Percentiles rank a stretch among this genome's conserved stretches.
Evolutionary conservation across 306 rosid species (phyloP).

Genomic region (Arachis stenosperma): DNA sequence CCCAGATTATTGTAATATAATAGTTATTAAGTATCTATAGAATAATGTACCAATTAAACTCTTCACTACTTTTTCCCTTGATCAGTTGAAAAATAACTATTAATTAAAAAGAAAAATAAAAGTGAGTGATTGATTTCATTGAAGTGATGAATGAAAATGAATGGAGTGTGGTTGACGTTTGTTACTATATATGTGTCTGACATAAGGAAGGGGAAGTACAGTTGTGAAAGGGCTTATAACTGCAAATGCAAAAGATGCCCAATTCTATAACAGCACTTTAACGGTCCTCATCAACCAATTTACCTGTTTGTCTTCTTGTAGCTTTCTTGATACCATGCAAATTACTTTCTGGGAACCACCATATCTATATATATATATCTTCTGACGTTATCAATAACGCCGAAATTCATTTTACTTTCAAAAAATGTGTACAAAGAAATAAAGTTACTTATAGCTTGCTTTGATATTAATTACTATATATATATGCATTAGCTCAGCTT

Average conservation of each 20-base stretch:
- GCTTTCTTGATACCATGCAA: slow-evolving; percentile 41
- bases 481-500: no score
- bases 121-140: slow-evolving; percentile 7
- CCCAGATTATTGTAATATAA: slow-evolving; percentile 8
- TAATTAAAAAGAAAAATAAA: no score
- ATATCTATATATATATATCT: slow-evolving; percentile 39
- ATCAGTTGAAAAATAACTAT: no score
- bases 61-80: no score
- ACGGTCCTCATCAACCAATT: slow-evolving; percentile 54
- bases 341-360: slow-evolving; percentile 57
- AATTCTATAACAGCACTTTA: slow-evolving; percentile 47
- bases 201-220: slow-evolving; percentile 52
- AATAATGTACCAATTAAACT: no score
- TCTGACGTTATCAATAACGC: slow-evolving; percentile 12
- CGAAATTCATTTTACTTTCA: no score
- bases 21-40: no score
- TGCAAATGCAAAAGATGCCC: slow-evolving; percentile 57
- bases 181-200: slow-evolving; percentile 45
- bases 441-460: no score
- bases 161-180: slow-evolving; percentile 42
- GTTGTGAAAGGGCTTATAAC: slow-evolving; percentile 43
- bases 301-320: slow-evolving; percentile 49
- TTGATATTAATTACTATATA: no score
- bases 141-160: background rate
- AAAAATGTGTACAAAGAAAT: no score